Percentiles rank a stretch among this genome's conserved stretches.
Conservation (phyloP, 2,329 filamentous ascomycete genomes). For the Penicillium sp. region DNA sequence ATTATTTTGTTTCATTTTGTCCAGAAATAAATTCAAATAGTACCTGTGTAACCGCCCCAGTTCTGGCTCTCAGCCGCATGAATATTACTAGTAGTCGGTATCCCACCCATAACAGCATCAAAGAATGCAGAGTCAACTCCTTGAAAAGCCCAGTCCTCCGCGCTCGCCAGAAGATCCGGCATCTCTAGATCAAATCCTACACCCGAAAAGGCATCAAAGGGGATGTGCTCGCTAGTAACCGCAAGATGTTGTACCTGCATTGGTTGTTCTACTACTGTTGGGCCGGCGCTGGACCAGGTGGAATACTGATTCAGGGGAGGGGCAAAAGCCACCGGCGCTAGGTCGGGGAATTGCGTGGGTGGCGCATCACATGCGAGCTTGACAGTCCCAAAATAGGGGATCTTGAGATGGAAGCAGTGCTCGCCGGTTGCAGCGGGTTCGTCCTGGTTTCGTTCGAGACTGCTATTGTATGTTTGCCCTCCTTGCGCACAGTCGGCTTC, state of each 20-base stretch:
- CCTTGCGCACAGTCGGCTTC: neutral
- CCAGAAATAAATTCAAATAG: neutral
- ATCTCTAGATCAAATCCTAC: neutral
- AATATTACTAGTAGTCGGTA: neutral
- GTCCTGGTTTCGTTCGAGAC: neutral
- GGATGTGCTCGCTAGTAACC: neutral
- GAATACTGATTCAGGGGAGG: neutral
- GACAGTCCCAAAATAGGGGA: neutral
- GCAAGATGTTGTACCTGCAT: neutral
- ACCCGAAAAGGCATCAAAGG: neutral
- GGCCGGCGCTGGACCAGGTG: neutral
- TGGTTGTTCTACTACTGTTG: neutral
- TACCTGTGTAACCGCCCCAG: neutral
- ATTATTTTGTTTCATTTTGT: neutral
- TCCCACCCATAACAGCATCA: neutral
- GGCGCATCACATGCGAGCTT: neutral
- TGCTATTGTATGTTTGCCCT: neutral
- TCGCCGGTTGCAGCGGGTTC: neutral
- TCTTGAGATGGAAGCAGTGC: neutral
- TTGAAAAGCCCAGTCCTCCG: neutral
- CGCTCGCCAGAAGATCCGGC: neutral
- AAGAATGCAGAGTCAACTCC: neutral
- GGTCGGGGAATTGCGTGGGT: neutral
- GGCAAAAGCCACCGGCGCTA: neutral
- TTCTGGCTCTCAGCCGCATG: neutral